These are phyloP conservation scores for Linum trigynum DNA, from an alignment of 345 rosid species.

Conservation along the genomic window DNA sequence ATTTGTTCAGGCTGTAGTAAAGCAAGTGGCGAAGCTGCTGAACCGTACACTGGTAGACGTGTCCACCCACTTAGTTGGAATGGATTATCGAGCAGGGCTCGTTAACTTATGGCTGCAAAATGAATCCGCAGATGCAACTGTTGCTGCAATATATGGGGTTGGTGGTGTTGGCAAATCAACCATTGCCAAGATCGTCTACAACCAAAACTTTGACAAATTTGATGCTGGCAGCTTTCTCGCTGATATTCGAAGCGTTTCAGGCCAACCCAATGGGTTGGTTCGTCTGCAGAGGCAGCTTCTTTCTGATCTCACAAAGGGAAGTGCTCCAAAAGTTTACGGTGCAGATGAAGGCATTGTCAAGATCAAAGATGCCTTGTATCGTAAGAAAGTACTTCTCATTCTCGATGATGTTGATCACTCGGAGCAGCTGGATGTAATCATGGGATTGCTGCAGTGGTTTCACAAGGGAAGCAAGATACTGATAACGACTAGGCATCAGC, in stretches of 20 bases:
- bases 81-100: constrained; percentile 3
- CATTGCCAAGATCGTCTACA: constrained; percentile 12
- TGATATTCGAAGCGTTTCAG: constrained; percentile 14
- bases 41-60: constrained; percentile 11
- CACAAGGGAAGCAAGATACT: background rate
- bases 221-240: constrained; percentile 24
- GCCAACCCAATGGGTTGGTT: constrained; percentile 10
- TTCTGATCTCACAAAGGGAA: constrained; percentile 11
- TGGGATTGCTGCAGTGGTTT: constrained; percentile 4
- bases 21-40: constrained; percentile 8
- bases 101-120: constrained; percentile 20
- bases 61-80: constrained; percentile 16
- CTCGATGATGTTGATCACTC: constrained; percentile 6
- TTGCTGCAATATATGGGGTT: constrained; percentile 20
- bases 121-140: constrained; percentile 11
- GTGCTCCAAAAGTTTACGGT: background rate
- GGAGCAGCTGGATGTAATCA: background rate
- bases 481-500: constrained; percentile 3
- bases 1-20: constrained; percentile 5
- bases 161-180: constrained; percentile 22
- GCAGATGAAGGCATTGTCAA: background rate
- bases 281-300: constrained; percentile 19
- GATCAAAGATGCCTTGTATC: constrained; percentile 7
- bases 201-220: constrained; percentile 16
- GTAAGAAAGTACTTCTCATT: constrained; percentile 6